Evolutionary conservation across 2,329 filamentous ascomycete species (phyloP), one percentile per base, ranked within the genome.

Genomic region (Diaporthe longicolla): DNA sequence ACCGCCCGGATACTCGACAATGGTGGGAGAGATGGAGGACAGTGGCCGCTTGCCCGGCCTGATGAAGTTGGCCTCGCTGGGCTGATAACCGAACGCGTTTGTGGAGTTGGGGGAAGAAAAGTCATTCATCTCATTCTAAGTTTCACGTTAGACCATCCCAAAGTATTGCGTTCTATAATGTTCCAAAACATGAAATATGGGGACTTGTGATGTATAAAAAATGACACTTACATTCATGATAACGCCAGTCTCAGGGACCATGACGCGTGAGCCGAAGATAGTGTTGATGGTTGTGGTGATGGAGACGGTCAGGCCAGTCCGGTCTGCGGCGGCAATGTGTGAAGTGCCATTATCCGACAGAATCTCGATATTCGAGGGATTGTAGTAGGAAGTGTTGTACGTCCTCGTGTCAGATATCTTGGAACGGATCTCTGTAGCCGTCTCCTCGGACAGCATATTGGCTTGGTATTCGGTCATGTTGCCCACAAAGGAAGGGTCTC

Each of bases 271-370:
- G 15, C 95, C 95, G 77, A 97, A 97, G 2, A 94, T 85, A 10
- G 95, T 85, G 81, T 97, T 97, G 75, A 97, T 85, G 0, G 95
- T 97, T 0, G 94, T 95, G 0, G 95, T 97, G 2, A 95, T 85
- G 0, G 93, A 93, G 66, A 97, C 88, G 11, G 93, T 89, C 77
- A 97, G 82, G 0, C 95, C 95, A 1, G 87, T 89, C 54, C 86
- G 84, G 81, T 97, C 95, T 1, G 91, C 91, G 0, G 91, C 84
- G 0, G 94, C 91, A 1, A 94, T 81, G 61, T 94, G 92, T 1
- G 89, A 90, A 0, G 93, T 94, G 0, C 93, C 93, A 0, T 90
- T 91, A 0, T 93, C 96, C 9, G 87, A 83, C 13, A 88, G 77
- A 10, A 84, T 85, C 74, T 88, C 86, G 5, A 88, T 77, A 4